Evolutionary conservation across 495 filamentous ascomycete species (phyloP).

Genomic region (Penicillium nucicola): DNA sequence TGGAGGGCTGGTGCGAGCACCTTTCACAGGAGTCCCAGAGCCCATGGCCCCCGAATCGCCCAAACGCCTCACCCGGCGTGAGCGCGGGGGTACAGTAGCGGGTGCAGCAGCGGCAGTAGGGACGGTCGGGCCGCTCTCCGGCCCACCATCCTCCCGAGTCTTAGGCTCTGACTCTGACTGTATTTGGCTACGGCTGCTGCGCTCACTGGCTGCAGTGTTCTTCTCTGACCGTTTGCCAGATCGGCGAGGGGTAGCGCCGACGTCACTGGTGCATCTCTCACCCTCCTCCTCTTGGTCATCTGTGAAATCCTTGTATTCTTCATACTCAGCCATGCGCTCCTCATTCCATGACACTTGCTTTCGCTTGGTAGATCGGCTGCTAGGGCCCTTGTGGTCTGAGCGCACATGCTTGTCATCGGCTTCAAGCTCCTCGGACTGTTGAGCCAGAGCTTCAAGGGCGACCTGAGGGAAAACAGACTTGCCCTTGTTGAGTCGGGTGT

Average conservation of each 20-base stretch:
- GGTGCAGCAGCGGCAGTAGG: conserved; percentile 20
- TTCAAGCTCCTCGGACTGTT: conserved; percentile 7
- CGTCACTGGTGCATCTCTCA: conserved; percentile 13
- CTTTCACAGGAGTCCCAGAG: conserved; percentile 23
- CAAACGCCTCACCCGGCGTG: conserved; percentile 36
- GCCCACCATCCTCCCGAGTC: conserved; percentile 7
- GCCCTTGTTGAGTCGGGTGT: conserved; percentile 59
- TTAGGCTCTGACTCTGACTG: conserved; percentile 1
- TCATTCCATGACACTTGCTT: conserved; percentile 47
- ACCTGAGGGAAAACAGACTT: conserved; percentile 45
- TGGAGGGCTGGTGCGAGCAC: conserved; percentile 15
- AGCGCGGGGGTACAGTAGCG: conserved; percentile 30
- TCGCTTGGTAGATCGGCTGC: conserved; percentile 8
- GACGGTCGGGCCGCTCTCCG: conserved; percentile 10
- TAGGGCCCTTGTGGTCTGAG: neutral
- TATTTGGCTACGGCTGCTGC: conserved; percentile 25
- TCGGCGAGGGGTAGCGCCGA: conserved; percentile 7
- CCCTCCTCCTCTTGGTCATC: conserved; percentile 7
- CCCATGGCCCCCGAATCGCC: conserved; percentile 22
- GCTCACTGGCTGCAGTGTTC: conserved; percentile 22
- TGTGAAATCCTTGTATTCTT: conserved; percentile 17
- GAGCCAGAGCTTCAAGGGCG: conserved; percentile 41
- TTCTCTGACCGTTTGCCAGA: conserved; percentile 19
- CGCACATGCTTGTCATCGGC: conserved; percentile 7
- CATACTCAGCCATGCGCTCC: conserved; percentile 35